Percentiles rank a stretch among this genome's conserved stretches.
Conservation (phyloP, 148 eudicot genomes). For the Chenopodium formosanum region DNA sequence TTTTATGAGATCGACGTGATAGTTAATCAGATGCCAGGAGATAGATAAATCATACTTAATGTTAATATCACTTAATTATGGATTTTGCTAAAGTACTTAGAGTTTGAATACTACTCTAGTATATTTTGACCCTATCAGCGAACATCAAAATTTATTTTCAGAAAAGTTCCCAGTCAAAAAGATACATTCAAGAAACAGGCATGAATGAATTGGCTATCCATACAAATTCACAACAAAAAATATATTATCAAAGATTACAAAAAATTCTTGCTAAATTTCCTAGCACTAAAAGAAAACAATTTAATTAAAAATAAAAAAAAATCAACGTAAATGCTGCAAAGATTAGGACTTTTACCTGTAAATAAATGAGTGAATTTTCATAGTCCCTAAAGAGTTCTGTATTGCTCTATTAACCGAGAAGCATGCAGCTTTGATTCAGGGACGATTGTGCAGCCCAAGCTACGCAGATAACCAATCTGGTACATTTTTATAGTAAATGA, state of each 20-base stretch:
- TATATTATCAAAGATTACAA: not conserved
- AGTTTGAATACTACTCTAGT: not conserved
- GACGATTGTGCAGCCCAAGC: constrained; percentile 72
- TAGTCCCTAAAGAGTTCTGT: constrained; percentile 52
- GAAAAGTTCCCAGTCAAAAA: no score
- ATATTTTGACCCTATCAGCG: no score
- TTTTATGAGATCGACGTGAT: no score
- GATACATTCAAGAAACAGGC: no score
- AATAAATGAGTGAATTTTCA: not conserved
- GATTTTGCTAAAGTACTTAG: no score
- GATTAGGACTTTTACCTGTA: not conserved
- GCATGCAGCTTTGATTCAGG: constrained; percentile 88
- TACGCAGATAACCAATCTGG: constrained; percentile 73
- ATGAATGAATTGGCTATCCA: no score
- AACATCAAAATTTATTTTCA: no score
- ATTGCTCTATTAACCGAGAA: constrained; percentile 76
- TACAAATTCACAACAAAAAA: no score
- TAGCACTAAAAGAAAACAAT: not conserved
- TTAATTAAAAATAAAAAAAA: no score
- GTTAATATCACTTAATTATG: no score
- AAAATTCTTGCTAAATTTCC: not conserved
- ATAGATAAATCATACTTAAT: no score
- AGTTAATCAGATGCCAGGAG: no score
- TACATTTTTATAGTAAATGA: not conserved
- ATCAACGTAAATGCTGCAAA: not conserved